A percentile compares a stretch with the other conserved stretches of the same genome.
These are phyloP conservation scores for Oryza glumipatula DNA, from an alignment of 176 grass and related monocot genomes.

Conservation along the genomic window DNA sequence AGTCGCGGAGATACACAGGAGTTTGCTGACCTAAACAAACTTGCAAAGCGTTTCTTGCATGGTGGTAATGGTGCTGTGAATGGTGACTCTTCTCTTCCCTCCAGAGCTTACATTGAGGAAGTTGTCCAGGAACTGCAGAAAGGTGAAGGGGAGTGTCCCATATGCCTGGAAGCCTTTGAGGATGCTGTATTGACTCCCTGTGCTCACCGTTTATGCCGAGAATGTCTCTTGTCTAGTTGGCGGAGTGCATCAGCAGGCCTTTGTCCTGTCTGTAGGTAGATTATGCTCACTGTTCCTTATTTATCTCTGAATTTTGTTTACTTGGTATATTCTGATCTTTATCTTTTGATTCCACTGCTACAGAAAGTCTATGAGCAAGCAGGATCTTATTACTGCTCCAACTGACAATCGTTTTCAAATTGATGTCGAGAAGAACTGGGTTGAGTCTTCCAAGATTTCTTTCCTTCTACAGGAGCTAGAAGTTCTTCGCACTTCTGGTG, in stretches of 20 bases:
- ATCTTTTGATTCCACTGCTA: slow-evolving; percentile 22
- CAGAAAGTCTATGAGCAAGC: slow-evolving; percentile 73
- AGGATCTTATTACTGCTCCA: slow-evolving; percentile 94
- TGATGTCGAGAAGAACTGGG: slow-evolving; percentile 88
- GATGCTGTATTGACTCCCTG: slow-evolving; percentile 94
- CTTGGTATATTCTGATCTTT: slow-evolving; percentile 16
- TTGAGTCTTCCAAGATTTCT: slow-evolving; percentile 94
- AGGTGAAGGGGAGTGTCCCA: slow-evolving; percentile 92
- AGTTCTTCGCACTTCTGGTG: slow-evolving; percentile 55
- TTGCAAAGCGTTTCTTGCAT: slow-evolving; percentile 74
- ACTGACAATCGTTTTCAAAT: slow-evolving; percentile 79
- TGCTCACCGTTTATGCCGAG: slow-evolving; percentile 87
- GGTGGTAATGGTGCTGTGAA: slow-evolving; percentile 54
- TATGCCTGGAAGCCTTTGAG: slow-evolving; percentile 95
- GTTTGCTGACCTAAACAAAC: slow-evolving; percentile 92
- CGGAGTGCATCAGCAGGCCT: slow-evolving; percentile 65
- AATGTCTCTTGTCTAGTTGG: slow-evolving; percentile 93
- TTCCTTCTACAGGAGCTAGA: slow-evolving; percentile 82
- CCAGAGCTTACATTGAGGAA: slow-evolving; percentile 83
- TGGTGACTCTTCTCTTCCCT: slow-evolving; percentile 59
- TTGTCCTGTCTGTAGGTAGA: slow-evolving; percentile 93
- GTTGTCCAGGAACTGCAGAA: slow-evolving; percentile 84
- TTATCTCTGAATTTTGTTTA: background rate
- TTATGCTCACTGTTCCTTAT: background rate
- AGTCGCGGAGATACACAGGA: slow-evolving; percentile 96